Evolutionary conservation across 2,329 filamentous ascomycete species (phyloP).

Genomic region (Hawksworthiomyces lignivorus): DNA sequence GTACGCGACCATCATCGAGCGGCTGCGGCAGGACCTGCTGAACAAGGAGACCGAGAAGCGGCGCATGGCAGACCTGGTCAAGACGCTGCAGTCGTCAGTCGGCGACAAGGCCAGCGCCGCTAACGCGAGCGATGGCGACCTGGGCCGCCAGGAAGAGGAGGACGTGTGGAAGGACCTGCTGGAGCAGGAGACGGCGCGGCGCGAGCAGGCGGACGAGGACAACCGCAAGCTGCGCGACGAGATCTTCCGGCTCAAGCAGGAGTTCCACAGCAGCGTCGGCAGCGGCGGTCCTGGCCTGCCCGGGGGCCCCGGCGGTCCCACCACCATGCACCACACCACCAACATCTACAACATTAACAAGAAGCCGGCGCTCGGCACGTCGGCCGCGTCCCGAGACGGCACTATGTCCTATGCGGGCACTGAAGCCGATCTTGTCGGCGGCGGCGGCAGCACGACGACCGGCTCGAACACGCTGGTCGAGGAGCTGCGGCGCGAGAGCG

Average conservation of each 20-base stretch:
- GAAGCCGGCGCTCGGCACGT: conserved; percentile 40
- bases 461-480: conserved; percentile 63
- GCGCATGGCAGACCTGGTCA: conserved; percentile 73
- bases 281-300: conserved; percentile 25
- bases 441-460: conserved; percentile 42
- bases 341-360: conserved; percentile 59
- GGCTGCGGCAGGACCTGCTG: conserved; percentile 69
- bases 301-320: no score
- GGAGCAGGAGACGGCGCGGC: conserved; percentile 80
- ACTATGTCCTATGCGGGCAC: conserved; percentile 30
- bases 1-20: conserved; percentile 76
- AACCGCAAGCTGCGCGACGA: conserved; percentile 79
- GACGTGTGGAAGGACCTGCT: conserved; percentile 95
- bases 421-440: conserved; percentile 36
- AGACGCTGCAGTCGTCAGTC: conserved; percentile 50
- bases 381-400: conserved; percentile 44
- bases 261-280: conserved; percentile 32
- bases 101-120: conserved; percentile 38
- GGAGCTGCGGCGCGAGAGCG: conserved; percentile 61
- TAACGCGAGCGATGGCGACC: conserved; percentile 30
- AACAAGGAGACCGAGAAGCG: conserved; percentile 78
- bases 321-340: conserved; percentile 57
- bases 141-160: conserved; percentile 53
- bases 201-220: conserved; percentile 87
- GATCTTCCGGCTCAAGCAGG: conserved; percentile 62